phyloP scores from a whole-genome alignment of 495 filamentous ascomycete genomes.

The Tuber indicum region DNA sequence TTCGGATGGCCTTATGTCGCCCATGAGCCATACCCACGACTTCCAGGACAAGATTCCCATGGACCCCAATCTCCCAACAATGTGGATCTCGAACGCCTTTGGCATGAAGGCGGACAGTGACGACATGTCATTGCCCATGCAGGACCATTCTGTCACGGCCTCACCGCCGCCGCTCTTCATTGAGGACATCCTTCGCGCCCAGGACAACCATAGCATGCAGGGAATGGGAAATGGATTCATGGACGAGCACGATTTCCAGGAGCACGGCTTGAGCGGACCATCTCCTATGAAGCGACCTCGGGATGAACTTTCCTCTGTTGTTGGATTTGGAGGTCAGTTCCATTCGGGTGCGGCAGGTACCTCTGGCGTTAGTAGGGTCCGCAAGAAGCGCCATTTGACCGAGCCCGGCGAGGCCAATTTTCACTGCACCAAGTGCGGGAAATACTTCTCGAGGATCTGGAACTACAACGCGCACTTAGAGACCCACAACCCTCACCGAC shows the following conservation, averaged over 20 bases:
- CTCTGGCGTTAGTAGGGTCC: constrained; percentile 19
- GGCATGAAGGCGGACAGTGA: constrained; percentile 9
- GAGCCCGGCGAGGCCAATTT: constrained; percentile 70
- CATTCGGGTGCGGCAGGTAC: constrained; percentile 19
- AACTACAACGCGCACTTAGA: constrained; percentile 89
- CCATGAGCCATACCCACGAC: constrained; percentile 37
- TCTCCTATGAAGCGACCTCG: constrained; percentile 18
- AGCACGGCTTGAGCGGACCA: constrained; percentile 14
- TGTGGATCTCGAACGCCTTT: constrained; percentile 31
- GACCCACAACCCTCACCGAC: constrained; percentile 71
- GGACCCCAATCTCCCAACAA: constrained; percentile 28
- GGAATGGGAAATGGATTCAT: constrained; percentile 35
- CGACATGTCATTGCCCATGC: constrained; percentile 28
- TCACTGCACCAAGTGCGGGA: constrained; percentile 68
- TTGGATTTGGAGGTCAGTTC: constrained; percentile 21
- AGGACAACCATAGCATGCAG: constrained; percentile 29
- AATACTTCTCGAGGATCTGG: constrained; percentile 76
- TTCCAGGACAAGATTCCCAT: constrained; percentile 33
- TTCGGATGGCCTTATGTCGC: constrained; percentile 40
- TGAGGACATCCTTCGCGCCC: constrained; percentile 36
- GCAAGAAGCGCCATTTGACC: constrained; percentile 53
- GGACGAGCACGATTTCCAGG: constrained; percentile 30
- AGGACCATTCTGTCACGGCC: constrained; percentile 17
- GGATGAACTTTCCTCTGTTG: constrained; percentile 30
- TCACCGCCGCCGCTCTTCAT: constrained; percentile 37